Percentiles rank a stretch among this genome's conserved stretches.
Conservation (phyloP, 2,329 filamentous ascomycete species). For the Biscogniauxia sp. region DNA sequence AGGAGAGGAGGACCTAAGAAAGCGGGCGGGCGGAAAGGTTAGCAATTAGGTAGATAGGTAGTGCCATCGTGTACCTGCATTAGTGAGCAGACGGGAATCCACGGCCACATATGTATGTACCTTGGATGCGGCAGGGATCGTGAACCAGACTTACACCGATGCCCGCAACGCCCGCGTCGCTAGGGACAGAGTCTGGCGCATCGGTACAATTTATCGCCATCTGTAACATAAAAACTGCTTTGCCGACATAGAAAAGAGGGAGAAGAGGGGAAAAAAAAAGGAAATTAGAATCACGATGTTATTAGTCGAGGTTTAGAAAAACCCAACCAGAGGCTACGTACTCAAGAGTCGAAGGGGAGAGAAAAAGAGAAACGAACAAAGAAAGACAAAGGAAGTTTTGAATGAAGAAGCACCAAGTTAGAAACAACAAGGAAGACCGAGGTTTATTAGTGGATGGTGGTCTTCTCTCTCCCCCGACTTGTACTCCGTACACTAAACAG, state of each 20-base stretch:
- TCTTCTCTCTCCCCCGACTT: no score
- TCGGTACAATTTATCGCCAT: slow-evolving; percentile 37
- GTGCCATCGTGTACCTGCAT: slow-evolving; percentile 11
- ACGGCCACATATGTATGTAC: no score
- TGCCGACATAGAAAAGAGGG: no score
- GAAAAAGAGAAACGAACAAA: neutral
- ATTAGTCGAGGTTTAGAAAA: neutral
- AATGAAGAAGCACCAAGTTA: neutral
- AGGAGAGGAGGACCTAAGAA: slow-evolving; percentile 58
- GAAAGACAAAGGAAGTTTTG: neutral
- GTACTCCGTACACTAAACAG: no score
- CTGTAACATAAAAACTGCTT: neutral
- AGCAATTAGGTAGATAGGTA: no score
- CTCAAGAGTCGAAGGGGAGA: neutral
- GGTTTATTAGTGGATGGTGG: no score
- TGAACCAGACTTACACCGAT: slow-evolving; percentile 41
- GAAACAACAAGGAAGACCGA: neutral
- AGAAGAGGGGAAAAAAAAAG: no score
- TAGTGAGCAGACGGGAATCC: slow-evolving; percentile 1
- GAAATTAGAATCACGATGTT: no score
- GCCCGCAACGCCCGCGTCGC: slow-evolving; percentile 51
- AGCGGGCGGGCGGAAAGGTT: neutral
- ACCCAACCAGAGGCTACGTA: neutral
- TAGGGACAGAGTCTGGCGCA: slow-evolving; percentile 36
- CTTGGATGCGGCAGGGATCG: neutral